phyloP scores from a whole-genome alignment of 108 stramenopile genomes.

The Skeletonema menzelii region DNA sequence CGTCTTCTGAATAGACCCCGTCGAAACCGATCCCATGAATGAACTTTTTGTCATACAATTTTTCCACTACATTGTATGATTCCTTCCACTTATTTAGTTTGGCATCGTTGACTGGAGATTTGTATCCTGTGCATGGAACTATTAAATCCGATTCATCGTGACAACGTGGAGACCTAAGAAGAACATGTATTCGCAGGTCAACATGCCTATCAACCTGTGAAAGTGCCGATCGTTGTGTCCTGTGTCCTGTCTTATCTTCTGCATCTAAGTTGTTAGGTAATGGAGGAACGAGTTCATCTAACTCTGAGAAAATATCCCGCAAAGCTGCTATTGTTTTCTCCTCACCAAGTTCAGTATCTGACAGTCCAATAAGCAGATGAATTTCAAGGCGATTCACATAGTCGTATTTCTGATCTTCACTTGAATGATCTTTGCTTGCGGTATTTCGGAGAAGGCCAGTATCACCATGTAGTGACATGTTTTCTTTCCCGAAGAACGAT shows the following conservation, averaged over 20 bases:
- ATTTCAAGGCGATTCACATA: constrained; percentile 41
- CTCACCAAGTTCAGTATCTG: constrained; percentile 18
- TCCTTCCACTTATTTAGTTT: constrained; percentile 18
- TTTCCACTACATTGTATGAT: constrained; percentile 28
- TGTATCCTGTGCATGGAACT: constrained; percentile 19
- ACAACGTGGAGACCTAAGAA: constrained; percentile 20
- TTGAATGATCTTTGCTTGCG: not conserved
- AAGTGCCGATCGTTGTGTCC: not conserved
- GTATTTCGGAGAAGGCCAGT: constrained; percentile 1
- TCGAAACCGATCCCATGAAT: constrained; percentile 38
- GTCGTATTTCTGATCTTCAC: constrained; percentile 17
- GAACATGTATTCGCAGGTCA: constrained; percentile 36
- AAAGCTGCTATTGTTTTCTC: constrained; percentile 28
- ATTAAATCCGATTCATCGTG: not conserved
- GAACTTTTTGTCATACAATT: constrained; percentile 24
- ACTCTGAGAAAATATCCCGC: constrained; percentile 19
- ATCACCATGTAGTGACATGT: constrained; percentile 3
- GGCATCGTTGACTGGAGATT: not conserved
- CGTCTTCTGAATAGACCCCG: constrained; percentile 11
- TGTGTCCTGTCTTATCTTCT: constrained; percentile 7
- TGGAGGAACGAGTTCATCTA: constrained; percentile 41
- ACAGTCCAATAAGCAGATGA: constrained; percentile 29
- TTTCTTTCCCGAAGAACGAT: constrained; percentile 28
- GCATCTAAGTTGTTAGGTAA: constrained; percentile 17
- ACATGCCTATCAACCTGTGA: constrained; percentile 21